Conservation (phyloP, 2,329 filamentous ascomycete genomes). For the Raffaelea deltoideospora region DNA sequence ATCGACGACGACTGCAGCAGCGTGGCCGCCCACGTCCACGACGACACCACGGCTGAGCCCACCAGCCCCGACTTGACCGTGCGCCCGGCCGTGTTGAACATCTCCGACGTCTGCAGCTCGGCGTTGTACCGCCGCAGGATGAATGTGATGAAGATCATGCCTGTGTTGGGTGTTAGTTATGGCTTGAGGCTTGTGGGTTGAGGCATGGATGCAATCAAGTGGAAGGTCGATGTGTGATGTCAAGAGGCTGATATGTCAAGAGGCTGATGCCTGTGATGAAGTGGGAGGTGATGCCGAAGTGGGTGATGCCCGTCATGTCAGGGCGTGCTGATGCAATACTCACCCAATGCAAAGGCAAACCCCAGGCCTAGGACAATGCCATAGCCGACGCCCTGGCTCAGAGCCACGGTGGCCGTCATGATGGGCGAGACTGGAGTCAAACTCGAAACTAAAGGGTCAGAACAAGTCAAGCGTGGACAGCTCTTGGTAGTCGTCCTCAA, state of each 20-base stretch:
- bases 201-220: too few species aligned
- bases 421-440: too few species aligned
- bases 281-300: too few species aligned
- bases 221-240: background rate
- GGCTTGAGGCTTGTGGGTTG: background rate
- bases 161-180: conserved; percentile 6
- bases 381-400: conserved; percentile 55
- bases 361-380: conserved; percentile 63
- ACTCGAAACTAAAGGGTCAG: too few species aligned
- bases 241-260: background rate
- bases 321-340: too few species aligned
- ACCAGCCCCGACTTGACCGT: conserved; percentile 83
- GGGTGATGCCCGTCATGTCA: too few species aligned
- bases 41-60: conserved; percentile 77
- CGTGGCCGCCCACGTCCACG: conserved; percentile 87
- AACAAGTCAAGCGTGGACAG: background rate
- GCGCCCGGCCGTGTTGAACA: conserved; percentile 78
- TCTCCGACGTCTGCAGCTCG: conserved; percentile 79
- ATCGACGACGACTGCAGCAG: conserved; percentile 67
- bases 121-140: conserved; percentile 23
- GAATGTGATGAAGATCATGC: conserved; percentile 23
- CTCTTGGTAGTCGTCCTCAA: background rate
- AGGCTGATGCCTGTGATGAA: background rate
- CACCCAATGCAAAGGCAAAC: conserved; percentile 54
- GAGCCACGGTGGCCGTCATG: conserved; percentile 12